Conservation (phyloP, 108 stramenopile genomes). For the Nannochloropsis oceanica region DNA sequence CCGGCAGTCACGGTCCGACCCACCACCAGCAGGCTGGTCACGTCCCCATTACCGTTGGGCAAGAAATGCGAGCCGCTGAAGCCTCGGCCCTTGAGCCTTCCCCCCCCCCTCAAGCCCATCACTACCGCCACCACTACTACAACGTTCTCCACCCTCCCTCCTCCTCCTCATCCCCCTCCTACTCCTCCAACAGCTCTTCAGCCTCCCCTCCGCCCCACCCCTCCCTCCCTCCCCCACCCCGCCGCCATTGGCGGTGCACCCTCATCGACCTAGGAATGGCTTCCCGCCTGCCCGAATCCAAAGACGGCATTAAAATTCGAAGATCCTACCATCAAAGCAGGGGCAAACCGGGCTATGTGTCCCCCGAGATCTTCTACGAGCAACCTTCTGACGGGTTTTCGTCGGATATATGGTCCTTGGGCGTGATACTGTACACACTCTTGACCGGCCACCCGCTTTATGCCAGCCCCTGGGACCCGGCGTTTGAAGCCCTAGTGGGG, state of each 20-base stretch:
- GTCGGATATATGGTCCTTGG: neutral
- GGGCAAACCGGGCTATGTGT: neutral
- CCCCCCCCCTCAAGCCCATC: neutral
- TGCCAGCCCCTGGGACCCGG: neutral
- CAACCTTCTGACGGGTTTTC: neutral
- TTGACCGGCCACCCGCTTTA: neutral
- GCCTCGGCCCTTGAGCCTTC: neutral
- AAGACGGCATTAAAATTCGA: neutral
- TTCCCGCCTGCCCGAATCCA: neutral
- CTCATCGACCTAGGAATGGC: neutral
- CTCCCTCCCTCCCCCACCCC: neutral
- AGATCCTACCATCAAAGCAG: neutral
- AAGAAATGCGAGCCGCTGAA: neutral
- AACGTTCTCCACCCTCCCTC: neutral
- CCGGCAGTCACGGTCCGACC: neutral
- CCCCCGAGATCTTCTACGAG: neutral
- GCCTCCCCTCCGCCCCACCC: neutral
- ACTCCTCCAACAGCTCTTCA: neutral
- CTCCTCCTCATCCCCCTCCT: neutral
- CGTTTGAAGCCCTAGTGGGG: neutral
- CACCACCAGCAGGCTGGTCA: too few species aligned
- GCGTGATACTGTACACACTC: neutral
- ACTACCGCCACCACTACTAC: neutral
- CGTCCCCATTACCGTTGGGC: neutral
- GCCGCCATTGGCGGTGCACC: neutral